These are phyloP conservation scores for Akanthomyces lecanii DNA, from an alignment of 2,329 filamentous ascomycete species.

Conservation along the genomic window DNA sequence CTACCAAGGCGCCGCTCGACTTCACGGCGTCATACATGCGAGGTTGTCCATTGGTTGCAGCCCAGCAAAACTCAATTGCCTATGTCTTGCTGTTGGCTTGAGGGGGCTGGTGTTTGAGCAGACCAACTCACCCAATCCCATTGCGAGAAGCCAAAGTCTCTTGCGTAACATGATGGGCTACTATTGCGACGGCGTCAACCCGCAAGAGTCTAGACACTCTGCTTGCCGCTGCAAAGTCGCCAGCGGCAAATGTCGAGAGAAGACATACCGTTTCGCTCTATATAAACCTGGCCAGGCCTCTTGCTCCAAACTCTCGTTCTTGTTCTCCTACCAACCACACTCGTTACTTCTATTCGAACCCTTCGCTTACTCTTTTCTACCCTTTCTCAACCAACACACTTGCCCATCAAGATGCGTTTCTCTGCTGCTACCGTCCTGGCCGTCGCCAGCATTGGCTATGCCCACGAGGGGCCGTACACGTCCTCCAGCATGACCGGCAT, in stretches of 20 bases:
- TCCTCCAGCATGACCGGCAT: neutral
- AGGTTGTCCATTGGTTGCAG: neutral
- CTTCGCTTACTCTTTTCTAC: neutral
- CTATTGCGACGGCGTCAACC: neutral
- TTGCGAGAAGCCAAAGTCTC: neutral
- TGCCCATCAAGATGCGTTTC: constrained; percentile 11
- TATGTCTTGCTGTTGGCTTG: neutral
- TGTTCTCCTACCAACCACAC: neutral
- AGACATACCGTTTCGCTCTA: neutral
- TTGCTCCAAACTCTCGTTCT: neutral
- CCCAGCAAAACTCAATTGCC: neutral
- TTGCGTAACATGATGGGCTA: neutral
- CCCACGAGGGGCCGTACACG: neutral
- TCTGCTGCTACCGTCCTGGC: constrained; percentile 8
- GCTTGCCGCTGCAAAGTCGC: neutral
- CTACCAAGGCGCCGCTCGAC: neutral
- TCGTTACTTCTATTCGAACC: neutral
- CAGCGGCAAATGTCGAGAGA: neutral
- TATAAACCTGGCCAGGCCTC: neutral
- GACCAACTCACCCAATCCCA: neutral
- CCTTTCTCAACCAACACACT: neutral
- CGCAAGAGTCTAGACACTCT: neutral
- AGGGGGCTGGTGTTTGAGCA: neutral
- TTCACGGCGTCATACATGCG: constrained; percentile 3
- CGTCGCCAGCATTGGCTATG: constrained; percentile 29